Evolutionary conservation across 176 grass and related monocot genomes (phyloP).

Genomic region (Pharus latifolius): DNA sequence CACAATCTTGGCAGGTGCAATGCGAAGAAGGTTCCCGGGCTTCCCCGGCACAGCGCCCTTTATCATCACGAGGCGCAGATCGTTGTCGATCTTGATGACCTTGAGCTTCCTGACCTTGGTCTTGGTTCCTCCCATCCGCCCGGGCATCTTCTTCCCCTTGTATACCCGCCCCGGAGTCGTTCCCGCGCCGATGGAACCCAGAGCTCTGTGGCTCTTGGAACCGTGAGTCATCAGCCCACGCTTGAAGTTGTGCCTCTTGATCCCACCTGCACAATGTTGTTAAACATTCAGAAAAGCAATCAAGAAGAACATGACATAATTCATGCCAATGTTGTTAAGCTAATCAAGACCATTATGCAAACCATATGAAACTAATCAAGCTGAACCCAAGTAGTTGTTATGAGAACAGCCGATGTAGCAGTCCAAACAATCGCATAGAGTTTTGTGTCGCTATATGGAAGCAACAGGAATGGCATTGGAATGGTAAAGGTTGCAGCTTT

Average conservation of each 20-base stretch:
- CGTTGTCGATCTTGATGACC: constrained; percentile 76
- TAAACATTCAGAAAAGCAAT: neutral
- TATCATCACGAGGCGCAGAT: constrained; percentile 65
- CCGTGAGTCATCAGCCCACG: constrained; percentile 86
- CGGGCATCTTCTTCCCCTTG: constrained; percentile 93
- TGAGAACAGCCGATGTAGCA: too few species aligned
- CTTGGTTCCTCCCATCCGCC: constrained; percentile 76
- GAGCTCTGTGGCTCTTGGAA: constrained; percentile 83
- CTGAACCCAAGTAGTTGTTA: too few species aligned
- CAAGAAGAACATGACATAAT: neutral
- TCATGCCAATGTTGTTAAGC: neutral
- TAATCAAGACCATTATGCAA: neutral
- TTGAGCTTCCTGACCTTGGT: constrained; percentile 88
- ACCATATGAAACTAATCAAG: too few species aligned
- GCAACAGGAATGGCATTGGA: neutral
- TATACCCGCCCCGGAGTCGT: constrained; percentile 82
- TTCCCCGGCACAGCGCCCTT: constrained; percentile 90
- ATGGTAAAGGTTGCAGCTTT: too few species aligned
- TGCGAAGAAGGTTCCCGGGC: constrained; percentile 83
- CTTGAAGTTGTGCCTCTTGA: constrained; percentile 92
- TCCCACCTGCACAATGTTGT: constrained; percentile 54
- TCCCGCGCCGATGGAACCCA: constrained; percentile 90
- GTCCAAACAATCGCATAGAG: too few species aligned
- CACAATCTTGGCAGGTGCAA: constrained; percentile 82
- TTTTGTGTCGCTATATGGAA: too few species aligned